These are phyloP conservation scores for Exophiala mesophila DNA, from an alignment of 2,329 filamentous ascomycete genomes.

Conservation along the genomic window DNA sequence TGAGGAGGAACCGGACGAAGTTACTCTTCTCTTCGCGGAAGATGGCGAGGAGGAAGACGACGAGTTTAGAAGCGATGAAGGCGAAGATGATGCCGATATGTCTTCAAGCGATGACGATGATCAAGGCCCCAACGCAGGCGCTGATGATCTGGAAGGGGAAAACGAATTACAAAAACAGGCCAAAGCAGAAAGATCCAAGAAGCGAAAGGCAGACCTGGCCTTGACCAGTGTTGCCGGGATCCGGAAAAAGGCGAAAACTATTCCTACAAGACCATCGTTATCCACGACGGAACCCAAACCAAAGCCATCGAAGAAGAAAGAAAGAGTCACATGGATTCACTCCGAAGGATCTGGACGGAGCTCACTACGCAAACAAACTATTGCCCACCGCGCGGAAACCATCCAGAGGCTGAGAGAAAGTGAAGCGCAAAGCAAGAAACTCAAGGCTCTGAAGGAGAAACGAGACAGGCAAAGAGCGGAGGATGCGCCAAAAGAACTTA, in stretches of 20 bases:
- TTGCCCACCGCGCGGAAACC: conserved; percentile 59
- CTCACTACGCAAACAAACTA: conserved; percentile 59
- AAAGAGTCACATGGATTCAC: conserved; percentile 65
- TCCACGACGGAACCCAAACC: conserved; percentile 35
- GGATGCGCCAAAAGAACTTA: conserved; percentile 73
- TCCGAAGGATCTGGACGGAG: conserved; percentile 57
- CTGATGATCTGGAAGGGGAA: conserved; percentile 79
- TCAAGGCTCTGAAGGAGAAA: conserved; percentile 55
- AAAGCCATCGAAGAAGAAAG: conserved; percentile 62
- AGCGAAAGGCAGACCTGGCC: conserved; percentile 73
- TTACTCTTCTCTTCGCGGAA: conserved; percentile 72
- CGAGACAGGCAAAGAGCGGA: conserved; percentile 62
- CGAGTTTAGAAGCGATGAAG: conserved; percentile 45
- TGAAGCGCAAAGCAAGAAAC: conserved; percentile 43
- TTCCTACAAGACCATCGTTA: conserved; percentile 34
- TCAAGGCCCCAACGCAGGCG: conserved; percentile 50
- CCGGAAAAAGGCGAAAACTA: conserved; percentile 71
- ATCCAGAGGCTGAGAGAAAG: conserved; percentile 46
- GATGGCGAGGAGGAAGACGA: conserved; percentile 60
- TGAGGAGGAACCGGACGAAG: conserved; percentile 38
- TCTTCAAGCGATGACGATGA: conserved; percentile 81
- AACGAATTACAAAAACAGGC: conserved; percentile 76
- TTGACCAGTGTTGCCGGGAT: conserved; percentile 55
- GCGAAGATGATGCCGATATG: conserved; percentile 77
- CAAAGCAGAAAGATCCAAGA: conserved; percentile 66